Evolutionary conservation across 2,329 filamentous ascomycete species (phyloP), one percentile per base, ranked within the genome.

Genomic region (Clathrospora elynae): DNA sequence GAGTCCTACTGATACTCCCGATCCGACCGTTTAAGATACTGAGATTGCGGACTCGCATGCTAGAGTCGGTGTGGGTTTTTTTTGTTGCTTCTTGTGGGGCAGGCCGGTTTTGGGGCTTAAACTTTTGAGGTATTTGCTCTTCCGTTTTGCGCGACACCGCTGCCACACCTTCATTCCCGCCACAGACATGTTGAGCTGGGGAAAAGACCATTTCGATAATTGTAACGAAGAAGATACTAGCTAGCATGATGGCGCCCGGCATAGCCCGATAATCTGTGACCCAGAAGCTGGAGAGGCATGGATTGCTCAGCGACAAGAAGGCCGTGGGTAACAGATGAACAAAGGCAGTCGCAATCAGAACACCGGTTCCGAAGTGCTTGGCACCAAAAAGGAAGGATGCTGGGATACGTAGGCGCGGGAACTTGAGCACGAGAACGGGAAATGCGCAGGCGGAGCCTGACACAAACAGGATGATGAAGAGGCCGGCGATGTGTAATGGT

Each of bases 311-410:
- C 5, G 67, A 72, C 20, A 59, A 67, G 57, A 83, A 84, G 4
- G 81, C 81, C 4, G 79, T 83, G 0, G 82, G 82, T 7, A 84
- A 75, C 41, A 84, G 70, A 68, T 91, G 88, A 12, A 92, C 87
- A 64, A 93, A 93, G 39, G 88, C 87, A 1, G 88, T 93, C 11
- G 88, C 88, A 48, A 92, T 84, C 12, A 93, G 75, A 14, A 93
- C 88, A 32, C 88, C 88, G 0, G 88, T 93, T 51, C 88, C 67
- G 29, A 70, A 70, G 57, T 83, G 81, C 52, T 83, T 82, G 3
- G 57, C 61, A 61, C 78, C 80, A 26, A 79, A 77, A 51, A 83
- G 81, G 58, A 84, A 82, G 10, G 76, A 76, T 31, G 78, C 77
- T 9, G 82, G 81, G 20, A 84, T 78, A 9, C 78, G 79, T 28